These are phyloP conservation scores for Bipolaris victoriae DNA, from an alignment of 2,329 filamentous ascomycete genomes.

Conservation along the genomic window DNA sequence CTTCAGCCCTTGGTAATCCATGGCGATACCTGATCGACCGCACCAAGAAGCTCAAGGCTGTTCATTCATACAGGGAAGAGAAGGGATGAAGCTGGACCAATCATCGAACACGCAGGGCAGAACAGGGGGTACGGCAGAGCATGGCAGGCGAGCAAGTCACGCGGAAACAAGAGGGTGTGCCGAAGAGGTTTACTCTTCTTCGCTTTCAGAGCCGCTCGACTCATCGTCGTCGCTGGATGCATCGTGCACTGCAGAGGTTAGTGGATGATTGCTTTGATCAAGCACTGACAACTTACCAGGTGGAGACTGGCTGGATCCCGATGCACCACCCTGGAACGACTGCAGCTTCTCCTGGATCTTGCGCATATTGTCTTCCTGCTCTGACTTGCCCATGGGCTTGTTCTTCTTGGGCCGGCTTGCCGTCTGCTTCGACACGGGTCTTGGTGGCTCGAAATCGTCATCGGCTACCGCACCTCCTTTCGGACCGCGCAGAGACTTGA, in stretches of 20 bases:
- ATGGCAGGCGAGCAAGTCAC: constrained; percentile 19
- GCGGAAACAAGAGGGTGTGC: constrained; percentile 9
- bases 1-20: constrained; percentile 9
- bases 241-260: constrained; percentile 42
- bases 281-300: constrained; percentile 42
- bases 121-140: neutral
- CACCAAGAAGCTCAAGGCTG: constrained; percentile 12
- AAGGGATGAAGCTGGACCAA: constrained; percentile 10
- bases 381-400: constrained; percentile 76
- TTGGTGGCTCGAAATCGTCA: constrained; percentile 58
- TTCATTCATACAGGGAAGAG: constrained; percentile 17
- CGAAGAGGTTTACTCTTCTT: constrained; percentile 48
- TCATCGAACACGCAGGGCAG: constrained; percentile 10
- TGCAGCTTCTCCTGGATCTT: constrained; percentile 65
- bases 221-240: constrained; percentile 58
- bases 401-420: constrained; percentile 70
- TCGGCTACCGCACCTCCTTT: constrained; percentile 49
- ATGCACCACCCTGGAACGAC: constrained; percentile 47
- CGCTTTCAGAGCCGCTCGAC: constrained; percentile 60
- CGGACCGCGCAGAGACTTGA: constrained; percentile 52
- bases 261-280: constrained; percentile 16
- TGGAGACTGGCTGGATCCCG: constrained; percentile 55
- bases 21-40: constrained; percentile 4
- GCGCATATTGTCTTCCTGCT: constrained; percentile 72
- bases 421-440: constrained; percentile 43